These are phyloP conservation scores for Zychaea mexicana DNA, from an alignment of 371 early-diverging fungal genomes.

Conservation along the genomic window DNA sequence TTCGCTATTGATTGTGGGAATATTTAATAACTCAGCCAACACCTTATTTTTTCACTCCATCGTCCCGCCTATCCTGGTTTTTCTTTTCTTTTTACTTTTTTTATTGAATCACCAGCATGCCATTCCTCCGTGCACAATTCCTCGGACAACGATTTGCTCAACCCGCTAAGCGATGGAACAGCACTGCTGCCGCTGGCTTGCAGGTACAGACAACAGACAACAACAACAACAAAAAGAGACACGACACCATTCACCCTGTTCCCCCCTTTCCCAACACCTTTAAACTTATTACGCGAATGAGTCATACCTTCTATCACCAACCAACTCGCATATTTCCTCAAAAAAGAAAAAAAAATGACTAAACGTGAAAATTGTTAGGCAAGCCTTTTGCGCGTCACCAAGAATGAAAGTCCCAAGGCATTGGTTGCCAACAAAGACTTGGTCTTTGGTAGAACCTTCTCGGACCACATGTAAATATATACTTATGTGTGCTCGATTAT, in stretches of 20 bases:
- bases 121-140: conserved; percentile 6
- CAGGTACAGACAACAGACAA: conserved; percentile 15
- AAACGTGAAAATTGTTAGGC: conserved; percentile 32
- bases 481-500: too few relatives aligned
- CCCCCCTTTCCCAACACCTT: too few relatives aligned
- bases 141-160: conserved; percentile 9
- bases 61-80: neutral
- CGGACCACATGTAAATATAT: conserved; percentile 96
- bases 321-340: neutral
- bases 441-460: conserved; percentile 87
- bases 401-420: conserved; percentile 54
- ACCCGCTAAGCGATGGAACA: conserved; percentile 21
- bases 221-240: too few relatives aligned
- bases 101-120: conserved; percentile 8
- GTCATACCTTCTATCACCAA: too few relatives aligned
- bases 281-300: too few relatives aligned
- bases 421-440: conserved; percentile 78
- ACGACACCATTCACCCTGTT: neutral
- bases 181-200: conserved; percentile 12
- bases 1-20: conserved; percentile 1
- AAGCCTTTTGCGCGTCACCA: conserved; percentile 45
- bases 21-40: neutral
- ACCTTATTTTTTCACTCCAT: neutral
- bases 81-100: neutral
- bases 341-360: neutral